Evolutionary conservation across 1,284 basidiomycete genomes (phyloP), one percentile per base, ranked within the genome.

Genomic region (Amylostereum areolatum): DNA sequence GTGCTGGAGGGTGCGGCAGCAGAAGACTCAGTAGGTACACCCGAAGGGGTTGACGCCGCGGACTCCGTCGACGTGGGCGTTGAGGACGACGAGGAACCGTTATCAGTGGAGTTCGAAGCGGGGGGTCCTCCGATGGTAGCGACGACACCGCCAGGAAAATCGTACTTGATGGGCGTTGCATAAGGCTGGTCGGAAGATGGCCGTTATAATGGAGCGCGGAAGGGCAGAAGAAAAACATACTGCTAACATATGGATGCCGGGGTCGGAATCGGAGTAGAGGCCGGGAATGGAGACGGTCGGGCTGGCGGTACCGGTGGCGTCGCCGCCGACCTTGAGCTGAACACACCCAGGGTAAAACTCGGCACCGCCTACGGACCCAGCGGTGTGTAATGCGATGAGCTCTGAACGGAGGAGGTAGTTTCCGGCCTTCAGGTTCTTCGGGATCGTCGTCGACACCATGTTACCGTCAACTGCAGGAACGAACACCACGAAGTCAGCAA

Each of bases 331-430:
- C 27, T 56, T 68, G 52, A 89, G 57, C 59, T 88, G 86, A 2
- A 75, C 63, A 61, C 85, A 89, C n/a, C 74, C 78, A 0, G 80
- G 79, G 61, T 88, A 89, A 68, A 85, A 87, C 65, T 88, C 85
- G 11, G 82, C 85, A 11, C 80, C 80, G 5, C 78, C 77, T 0
- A 45, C 2, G 1, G 59, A 52, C 42, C 58, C 61, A 10, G 74
- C 86, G 37, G 77, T 69, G 54, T 89, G 86, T 11, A 88, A 75
- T 5, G 81, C 77, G 60, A 89, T 81, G 61, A 89, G 77, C 64
- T 89, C 85, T 60, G 83, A 78, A 3, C 86, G 81, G 55, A 89
- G 63, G 50, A 89, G 71, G 61, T 89, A 89, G 57, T 79, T 68
- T 2, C 86, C 86, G 0, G 82, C 61, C 1, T 73, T 68, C 49